A percentile compares a stretch with the other conserved stretches of the same genome.
Evolutionary conservation across 2,329 filamentous ascomycete species (phyloP).

Genomic region (Sporothrix schenckii): DNA sequence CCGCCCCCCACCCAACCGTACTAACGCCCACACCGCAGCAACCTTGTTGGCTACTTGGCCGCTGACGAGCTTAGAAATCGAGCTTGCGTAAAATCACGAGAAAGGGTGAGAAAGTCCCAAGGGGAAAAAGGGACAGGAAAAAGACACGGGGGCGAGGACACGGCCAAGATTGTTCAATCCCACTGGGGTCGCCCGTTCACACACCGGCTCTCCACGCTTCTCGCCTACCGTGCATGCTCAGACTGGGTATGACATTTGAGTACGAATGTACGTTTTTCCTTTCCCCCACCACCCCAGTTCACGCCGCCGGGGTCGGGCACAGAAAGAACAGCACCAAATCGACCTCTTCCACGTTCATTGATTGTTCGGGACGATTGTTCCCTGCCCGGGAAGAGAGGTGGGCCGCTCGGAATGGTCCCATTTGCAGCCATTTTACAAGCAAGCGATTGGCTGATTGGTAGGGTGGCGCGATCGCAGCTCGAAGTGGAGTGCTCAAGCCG

Average conservation of each 20-base stretch:
- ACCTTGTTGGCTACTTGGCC: neutral
- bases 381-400: constrained; percentile 17
- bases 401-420: constrained; percentile 16
- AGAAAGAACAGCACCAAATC: neutral
- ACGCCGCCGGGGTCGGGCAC: neutral
- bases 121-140: neutral
- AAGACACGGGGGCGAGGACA: neutral
- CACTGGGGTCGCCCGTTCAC: neutral
- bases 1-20: too few relatives aligned
- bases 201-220: neutral
- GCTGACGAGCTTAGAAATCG: constrained; percentile 3
- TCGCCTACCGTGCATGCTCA: neutral
- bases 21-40: neutral
- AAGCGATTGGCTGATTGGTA: neutral
- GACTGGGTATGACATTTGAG: too few relatives aligned
- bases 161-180: neutral
- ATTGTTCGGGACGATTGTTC: constrained; percentile 22
- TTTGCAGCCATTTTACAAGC: neutral
- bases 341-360: constrained; percentile 3
- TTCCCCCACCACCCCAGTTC: neutral
- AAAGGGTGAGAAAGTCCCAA: neutral
- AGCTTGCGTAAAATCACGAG: neutral
- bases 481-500: constrained; percentile 6
- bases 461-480: constrained; percentile 7
- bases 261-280: too few relatives aligned